Evolutionary conservation across 2,329 filamentous ascomycete species (phyloP).

Genomic region (Mollisia scopiformis): DNA sequence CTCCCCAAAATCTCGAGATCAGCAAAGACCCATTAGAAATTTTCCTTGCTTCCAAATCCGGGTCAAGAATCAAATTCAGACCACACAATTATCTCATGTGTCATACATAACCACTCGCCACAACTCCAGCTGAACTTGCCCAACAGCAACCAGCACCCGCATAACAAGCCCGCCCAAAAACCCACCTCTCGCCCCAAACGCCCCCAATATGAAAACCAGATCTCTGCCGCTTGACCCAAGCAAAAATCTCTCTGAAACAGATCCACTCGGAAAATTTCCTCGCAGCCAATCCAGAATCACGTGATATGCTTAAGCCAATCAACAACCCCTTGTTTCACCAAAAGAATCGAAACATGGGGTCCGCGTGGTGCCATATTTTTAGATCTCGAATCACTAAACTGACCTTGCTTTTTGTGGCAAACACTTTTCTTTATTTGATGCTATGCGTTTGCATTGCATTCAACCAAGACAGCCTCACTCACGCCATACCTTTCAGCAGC

Average conservation of each 20-base stretch:
- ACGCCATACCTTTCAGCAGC: neutral
- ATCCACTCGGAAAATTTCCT: slow-evolving; percentile 1
- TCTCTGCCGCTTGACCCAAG: neutral
- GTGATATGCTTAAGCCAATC: neutral
- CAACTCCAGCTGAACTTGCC: neutral
- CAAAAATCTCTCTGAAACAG: neutral
- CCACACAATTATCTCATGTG: neutral
- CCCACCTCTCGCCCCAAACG: no score
- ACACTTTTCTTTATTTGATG: neutral
- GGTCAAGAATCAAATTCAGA: neutral
- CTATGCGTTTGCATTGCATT: neutral
- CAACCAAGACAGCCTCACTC: neutral
- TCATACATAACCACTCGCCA: neutral
- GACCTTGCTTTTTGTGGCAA: slow-evolving; percentile 1
- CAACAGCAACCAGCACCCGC: neutral
- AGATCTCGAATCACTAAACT: neutral
- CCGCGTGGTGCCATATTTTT: slow-evolving; percentile 2
- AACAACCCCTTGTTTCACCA: neutral
- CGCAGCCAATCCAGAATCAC: neutral
- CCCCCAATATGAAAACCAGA: neutral
- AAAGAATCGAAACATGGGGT: neutral
- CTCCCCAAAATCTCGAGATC: neutral
- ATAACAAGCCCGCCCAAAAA: neutral
- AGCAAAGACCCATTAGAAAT: neutral
- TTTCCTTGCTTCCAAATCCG: neutral